These are phyloP conservation scores for Claviceps pazoutovae DNA, from an alignment of 2,329 filamentous ascomycete genomes.

Conservation along the genomic window DNA sequence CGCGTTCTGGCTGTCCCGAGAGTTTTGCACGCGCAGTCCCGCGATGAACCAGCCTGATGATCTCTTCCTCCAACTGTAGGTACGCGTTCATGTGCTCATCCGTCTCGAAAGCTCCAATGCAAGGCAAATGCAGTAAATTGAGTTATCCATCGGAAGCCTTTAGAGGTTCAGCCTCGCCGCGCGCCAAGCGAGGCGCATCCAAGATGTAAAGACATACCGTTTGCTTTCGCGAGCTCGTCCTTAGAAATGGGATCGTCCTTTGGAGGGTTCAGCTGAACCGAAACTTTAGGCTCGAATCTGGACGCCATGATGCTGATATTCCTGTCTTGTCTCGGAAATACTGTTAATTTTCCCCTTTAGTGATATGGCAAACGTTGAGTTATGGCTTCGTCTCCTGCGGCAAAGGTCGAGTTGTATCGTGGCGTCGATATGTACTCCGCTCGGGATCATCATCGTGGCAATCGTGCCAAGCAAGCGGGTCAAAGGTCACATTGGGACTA, in stretches of 20 bases:
- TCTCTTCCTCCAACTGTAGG: too few species aligned
- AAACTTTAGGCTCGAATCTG: conserved; percentile 65
- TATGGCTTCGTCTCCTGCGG: background rate
- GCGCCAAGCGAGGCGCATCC: background rate
- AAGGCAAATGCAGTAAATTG: background rate
- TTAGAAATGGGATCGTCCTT: conserved; percentile 77
- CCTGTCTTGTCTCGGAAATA: background rate
- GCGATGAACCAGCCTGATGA: background rate
- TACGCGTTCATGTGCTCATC: too few species aligned
- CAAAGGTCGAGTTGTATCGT: background rate
- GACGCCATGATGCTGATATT: conserved; percentile 31
- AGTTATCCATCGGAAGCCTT: background rate
- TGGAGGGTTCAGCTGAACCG: conserved; percentile 65
- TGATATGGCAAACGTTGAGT: background rate
- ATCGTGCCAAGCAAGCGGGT: conserved; percentile 3
- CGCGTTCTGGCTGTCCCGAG: background rate
- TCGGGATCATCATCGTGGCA: background rate
- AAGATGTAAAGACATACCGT: conserved; percentile 46
- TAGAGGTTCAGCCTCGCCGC: background rate
- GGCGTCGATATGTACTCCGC: background rate
- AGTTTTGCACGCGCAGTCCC: background rate
- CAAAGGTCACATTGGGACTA: conserved; percentile 8
- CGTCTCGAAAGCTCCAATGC: background rate
- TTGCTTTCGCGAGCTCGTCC: conserved; percentile 66
- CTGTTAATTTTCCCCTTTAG: too few species aligned